phyloP scores from a whole-genome alignment of 495 filamentous ascomycete genomes.

The Lasiosphaeria ovina region DNA sequence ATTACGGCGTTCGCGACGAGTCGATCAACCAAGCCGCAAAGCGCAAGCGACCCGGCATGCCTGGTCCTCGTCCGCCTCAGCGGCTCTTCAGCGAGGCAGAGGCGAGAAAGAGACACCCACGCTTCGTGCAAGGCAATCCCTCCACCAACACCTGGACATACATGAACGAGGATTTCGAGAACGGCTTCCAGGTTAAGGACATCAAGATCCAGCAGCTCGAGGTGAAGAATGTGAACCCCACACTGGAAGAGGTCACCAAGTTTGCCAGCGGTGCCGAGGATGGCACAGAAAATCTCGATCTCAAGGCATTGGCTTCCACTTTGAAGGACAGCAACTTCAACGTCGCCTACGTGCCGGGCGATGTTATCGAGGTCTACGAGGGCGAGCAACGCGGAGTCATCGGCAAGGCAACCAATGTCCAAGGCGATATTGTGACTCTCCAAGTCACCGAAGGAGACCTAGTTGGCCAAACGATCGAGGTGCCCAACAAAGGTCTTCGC shows the following conservation, averaged over 20 bases:
- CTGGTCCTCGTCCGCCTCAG: slow-evolving; percentile 73
- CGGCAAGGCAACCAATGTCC: slow-evolving; percentile 83
- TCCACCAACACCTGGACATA: slow-evolving; percentile 76
- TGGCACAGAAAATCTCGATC: slow-evolving; percentile 88
- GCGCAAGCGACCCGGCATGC: slow-evolving; percentile 67
- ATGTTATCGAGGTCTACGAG: slow-evolving; percentile 91
- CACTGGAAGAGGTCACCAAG: slow-evolving; percentile 89
- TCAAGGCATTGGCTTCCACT: slow-evolving; percentile 82
- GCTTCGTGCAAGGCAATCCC: slow-evolving; percentile 62
- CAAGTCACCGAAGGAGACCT: slow-evolving; percentile 81
- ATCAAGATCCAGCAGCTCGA: slow-evolving; percentile 82
- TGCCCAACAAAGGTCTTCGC: slow-evolving; percentile 86
- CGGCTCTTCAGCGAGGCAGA: slow-evolving; percentile 91
- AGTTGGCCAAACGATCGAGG: slow-evolving; percentile 81
- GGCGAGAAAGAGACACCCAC: slow-evolving; percentile 81
- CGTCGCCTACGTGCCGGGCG: slow-evolving; percentile 83
- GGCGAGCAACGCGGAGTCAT: slow-evolving; percentile 92
- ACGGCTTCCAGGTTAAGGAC: slow-evolving; percentile 92
- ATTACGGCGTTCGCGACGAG: slow-evolving; percentile 89
- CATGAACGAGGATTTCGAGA: slow-evolving; percentile 80
- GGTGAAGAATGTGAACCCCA: slow-evolving; percentile 86
- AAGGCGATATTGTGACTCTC: slow-evolving; percentile 87
- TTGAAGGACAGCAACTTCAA: slow-evolving; percentile 74
- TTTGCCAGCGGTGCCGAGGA: slow-evolving; percentile 88
- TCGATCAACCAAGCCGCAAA: slow-evolving; percentile 55